These are phyloP conservation scores for Neckera pumila DNA, from an alignment of 225 moss, liverwort and hornwort species.

Conservation along the genomic window DNA sequence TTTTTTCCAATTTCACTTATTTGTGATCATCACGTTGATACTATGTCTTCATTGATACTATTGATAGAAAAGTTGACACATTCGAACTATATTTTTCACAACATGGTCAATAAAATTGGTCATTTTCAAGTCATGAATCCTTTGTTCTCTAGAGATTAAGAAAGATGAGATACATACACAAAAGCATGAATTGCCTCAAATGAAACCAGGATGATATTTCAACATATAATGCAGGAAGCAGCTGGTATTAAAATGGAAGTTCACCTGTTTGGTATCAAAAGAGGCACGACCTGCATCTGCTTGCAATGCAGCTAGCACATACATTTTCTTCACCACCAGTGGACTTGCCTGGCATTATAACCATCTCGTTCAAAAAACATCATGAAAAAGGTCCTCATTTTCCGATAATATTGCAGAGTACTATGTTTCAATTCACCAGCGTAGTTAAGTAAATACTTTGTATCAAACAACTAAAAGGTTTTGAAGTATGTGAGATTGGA, in stretches of 20 bases:
- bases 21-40: not conserved
- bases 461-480: not conserved
- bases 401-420: not conserved
- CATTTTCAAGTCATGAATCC: not conserved
- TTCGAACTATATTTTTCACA: not conserved
- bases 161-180: not conserved
- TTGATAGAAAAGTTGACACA: not conserved
- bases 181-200: not conserved
- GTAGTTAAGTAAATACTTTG: not conserved
- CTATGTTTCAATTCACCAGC: not conserved
- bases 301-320: constrained; percentile 73
- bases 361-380: not conserved
- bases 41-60: not conserved
- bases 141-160: not conserved
- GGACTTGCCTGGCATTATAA: constrained; percentile 40
- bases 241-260: not conserved
- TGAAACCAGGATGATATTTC: not conserved
- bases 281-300: constrained; percentile 54
- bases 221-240: not conserved
- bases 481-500: not conserved
- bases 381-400: not conserved
- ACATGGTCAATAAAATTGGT: not conserved
- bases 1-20: not conserved
- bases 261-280: constrained; percentile 32
- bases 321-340: constrained; percentile 63